Base-by-base conservation (phyloP, 352 stramenopile species). In the Phytophthora parvispora region DNA sequence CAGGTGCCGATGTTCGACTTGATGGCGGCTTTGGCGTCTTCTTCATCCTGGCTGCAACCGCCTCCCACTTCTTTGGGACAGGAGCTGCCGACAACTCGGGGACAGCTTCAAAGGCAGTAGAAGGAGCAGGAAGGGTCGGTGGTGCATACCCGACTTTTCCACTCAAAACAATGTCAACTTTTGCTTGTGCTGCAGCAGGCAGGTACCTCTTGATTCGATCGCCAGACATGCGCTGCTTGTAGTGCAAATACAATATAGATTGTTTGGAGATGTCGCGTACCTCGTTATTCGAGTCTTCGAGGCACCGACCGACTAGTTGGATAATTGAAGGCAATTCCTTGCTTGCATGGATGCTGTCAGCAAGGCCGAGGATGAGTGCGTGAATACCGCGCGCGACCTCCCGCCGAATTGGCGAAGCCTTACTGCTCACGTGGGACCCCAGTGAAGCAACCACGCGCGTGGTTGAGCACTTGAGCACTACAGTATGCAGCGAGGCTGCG, bases 281-380 rank as follows among this genome's bases (percentile, higher is more conserved):
- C 62, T 94, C 83, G 51, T 93, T 94, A 62, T 88, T 81, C 9
- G 86, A 92, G 58, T 94, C 88, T 40, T 90, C 80, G 8, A 95
- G 82, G 24, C 79, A 89, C 20, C 83, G 88, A 36, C 84, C 84
- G 4, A 93, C 74, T 6, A 89, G 49, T 18, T 67, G 59, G 6
- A 93, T 13, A 25, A 92, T 78, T 15, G 36, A 54, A 31, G 63
- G 8, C 3, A 90, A 36, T 3, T 91, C 84, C 47, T 88, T 89
- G 24, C 53, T 72, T 25, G n/a, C 27, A 12, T 69, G 61, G 12
- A 80, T 74, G 13, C 75, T 65, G 28, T 85, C 80, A 4, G 56
- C 59, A 20, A 86, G 68, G 13, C 63, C 64, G 27, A 81, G 60
- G 29, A 94, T 77, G 6, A 94, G 51, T 1, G 69, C 71, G 45